These are phyloP conservation scores for Triticum aestivum DNA, from an alignment of 176 grass and related monocot species.

Conservation along the genomic window DNA sequence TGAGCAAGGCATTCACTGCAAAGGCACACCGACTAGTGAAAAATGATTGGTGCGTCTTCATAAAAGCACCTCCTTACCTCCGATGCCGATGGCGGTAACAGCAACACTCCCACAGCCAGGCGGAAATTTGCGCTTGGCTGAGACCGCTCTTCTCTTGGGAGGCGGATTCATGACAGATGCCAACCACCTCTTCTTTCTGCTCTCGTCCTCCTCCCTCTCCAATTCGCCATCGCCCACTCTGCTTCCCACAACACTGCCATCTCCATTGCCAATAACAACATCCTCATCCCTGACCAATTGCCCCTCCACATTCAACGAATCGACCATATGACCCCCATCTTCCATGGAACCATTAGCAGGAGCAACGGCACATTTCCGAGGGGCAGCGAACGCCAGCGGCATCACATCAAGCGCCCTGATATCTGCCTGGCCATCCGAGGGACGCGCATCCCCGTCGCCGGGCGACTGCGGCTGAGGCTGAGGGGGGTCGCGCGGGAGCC, in stretches of 20 bases:
- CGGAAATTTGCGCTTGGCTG: constrained; percentile 46
- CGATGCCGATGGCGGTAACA: not conserved
- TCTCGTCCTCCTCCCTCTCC: not conserved
- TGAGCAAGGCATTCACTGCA: not conserved
- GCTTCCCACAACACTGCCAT: not conserved
- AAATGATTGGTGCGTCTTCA: not conserved
- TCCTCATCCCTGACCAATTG: not conserved
- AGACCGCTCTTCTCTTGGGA: constrained; percentile 42
- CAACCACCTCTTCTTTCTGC: constrained; percentile 36
- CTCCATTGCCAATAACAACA: not conserved
- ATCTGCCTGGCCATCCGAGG: not conserved
- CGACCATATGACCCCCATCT: not conserved
- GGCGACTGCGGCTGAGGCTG: not conserved
- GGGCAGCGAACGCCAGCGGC: not conserved
- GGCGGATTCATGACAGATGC: constrained; percentile 30
- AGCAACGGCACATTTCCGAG: not conserved
- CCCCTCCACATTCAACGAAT: not conserved
- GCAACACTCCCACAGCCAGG: constrained; percentile 33
- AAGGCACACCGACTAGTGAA: not conserved
- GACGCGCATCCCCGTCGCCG: not conserved
- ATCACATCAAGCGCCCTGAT: not conserved
- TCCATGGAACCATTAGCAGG: not conserved
- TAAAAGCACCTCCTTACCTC: not conserved
- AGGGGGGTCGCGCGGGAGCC: not conserved
- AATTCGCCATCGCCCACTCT: not conserved